Conservation (phyloP, 2,329 filamentous ascomycete genomes). For the Xylaria sp. region DNA sequence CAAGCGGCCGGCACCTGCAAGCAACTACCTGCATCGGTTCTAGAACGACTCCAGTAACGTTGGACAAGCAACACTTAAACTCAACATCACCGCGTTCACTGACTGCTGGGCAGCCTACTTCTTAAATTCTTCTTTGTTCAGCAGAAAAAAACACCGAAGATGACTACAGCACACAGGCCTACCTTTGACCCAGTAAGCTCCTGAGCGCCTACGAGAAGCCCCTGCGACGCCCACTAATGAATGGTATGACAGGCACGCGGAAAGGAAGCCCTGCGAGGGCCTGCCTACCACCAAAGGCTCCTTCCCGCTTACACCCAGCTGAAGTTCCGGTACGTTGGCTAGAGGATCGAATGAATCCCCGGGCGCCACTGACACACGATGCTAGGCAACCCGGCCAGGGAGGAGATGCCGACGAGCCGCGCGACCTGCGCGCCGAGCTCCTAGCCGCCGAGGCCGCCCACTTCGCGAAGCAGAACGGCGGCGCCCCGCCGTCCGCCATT, state of each 20-base stretch:
- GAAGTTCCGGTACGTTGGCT: constrained; percentile 70
- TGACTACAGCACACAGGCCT: constrained; percentile 77
- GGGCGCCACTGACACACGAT: not conserved
- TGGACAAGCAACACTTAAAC: constrained; percentile 11
- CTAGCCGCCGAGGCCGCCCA: constrained; percentile 86
- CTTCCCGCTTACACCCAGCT: constrained; percentile 91
- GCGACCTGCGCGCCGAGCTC: constrained; percentile 88
- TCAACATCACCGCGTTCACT: constrained; percentile 7
- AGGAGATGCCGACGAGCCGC: constrained; percentile 71
- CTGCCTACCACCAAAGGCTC: constrained; percentile 94
- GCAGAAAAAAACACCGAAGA: constrained; percentile 38
- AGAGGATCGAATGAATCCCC: not conserved
- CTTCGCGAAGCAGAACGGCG: constrained; percentile 81
- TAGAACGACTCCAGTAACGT: not conserved
- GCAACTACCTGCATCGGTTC: not conserved
- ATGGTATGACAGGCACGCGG: constrained; percentile 74
- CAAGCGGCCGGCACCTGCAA: constrained; percentile 15
- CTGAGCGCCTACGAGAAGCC: not conserved
- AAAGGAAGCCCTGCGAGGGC: constrained; percentile 91
- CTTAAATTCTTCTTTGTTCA: not conserved
- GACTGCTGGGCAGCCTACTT: not conserved
- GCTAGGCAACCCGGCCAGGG: constrained; percentile 82
- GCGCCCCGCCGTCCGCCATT: constrained; percentile 41
- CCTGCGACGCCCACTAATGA: constrained; percentile 29
- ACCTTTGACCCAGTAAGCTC: constrained; percentile 87